Evolutionary conservation across 108 stramenopile species (phyloP).

Genomic region (Cyclotella cryptica): DNA sequence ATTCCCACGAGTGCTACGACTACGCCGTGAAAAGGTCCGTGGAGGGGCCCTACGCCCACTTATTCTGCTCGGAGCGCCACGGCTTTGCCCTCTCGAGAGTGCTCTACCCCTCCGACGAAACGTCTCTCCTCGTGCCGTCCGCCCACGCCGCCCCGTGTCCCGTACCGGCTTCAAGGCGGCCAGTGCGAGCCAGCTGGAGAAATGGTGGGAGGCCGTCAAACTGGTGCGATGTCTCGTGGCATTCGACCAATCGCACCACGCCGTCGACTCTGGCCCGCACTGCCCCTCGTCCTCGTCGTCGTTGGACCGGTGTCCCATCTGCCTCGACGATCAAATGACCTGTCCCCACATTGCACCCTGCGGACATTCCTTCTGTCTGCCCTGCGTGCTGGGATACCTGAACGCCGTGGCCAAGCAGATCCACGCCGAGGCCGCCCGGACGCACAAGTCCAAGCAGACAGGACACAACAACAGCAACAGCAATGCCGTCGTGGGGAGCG

Average conservation of each 20-base stretch:
- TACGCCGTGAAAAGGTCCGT: conserved; percentile 24
- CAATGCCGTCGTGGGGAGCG: conserved; percentile 23
- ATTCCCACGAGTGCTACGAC: neutral
- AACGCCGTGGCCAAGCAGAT: conserved; percentile 50
- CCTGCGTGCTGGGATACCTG: conserved; percentile 75
- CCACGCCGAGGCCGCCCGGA: conserved; percentile 33
- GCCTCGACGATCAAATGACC: conserved; percentile 65
- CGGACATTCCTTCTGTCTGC: conserved; percentile 79
- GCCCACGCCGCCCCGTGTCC: neutral
- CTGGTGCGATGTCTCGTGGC: conserved; percentile 38
- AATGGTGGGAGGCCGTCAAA: conserved; percentile 54
- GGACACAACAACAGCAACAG: neutral
- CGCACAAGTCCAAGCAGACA: conserved; percentile 33
- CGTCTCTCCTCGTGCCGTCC: neutral
- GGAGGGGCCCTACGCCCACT: conserved; percentile 41
- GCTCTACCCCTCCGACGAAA: conserved; percentile 21
- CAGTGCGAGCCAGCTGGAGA: conserved; percentile 25
- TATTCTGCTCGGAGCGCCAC: conserved; percentile 50
- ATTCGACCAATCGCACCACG: conserved; percentile 14
- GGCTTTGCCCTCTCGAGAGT: conserved; percentile 46
- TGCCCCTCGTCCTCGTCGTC: conserved; percentile 19
- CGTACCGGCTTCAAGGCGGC: neutral
- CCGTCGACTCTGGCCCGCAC: neutral
- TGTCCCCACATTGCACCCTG: conserved; percentile 77
- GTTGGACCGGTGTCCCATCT: conserved; percentile 74